A percentile compares a stretch with the other conserved stretches of the same genome.
Evolutionary conservation across 2,329 filamentous ascomycete genomes (phyloP).

Genomic region (Immersiporthe knoxdaviesiana): DNA sequence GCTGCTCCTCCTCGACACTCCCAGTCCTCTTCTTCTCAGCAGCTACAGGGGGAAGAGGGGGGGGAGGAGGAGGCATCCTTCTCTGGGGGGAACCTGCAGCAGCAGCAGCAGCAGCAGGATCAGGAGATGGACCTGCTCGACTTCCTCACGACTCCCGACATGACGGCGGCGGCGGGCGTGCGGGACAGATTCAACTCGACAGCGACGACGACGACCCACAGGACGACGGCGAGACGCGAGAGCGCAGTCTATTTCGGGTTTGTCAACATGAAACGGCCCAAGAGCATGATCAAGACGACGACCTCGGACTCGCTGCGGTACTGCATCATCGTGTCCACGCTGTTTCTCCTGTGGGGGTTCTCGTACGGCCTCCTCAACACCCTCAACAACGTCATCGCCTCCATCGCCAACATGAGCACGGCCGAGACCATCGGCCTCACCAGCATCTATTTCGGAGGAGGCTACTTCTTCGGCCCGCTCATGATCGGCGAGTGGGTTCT

Average conservation of each 20-base stretch:
- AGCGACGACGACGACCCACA: constrained; percentile 30
- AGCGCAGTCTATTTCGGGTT: constrained; percentile 73
- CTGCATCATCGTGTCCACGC: constrained; percentile 72
- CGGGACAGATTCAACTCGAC: neutral
- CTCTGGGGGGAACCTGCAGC: neutral
- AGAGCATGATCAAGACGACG: constrained; percentile 70
- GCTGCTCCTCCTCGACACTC: neutral
- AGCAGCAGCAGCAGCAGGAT: constrained; percentile 26
- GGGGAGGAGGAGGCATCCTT: neutral
- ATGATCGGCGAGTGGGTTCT: constrained; percentile 73
- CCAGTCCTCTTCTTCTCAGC: neutral
- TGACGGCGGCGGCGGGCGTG: constrained; percentile 18
- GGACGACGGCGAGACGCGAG: constrained; percentile 44
- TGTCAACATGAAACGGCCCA: constrained; percentile 70
- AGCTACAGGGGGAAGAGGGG: too few relatives aligned
- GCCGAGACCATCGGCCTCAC: constrained; percentile 70
- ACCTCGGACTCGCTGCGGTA: constrained; percentile 70
- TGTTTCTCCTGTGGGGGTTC: constrained; percentile 90
- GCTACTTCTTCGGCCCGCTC: constrained; percentile 71
- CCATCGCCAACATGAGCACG: constrained; percentile 62
- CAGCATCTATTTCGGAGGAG: constrained; percentile 70
- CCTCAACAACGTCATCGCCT: constrained; percentile 72
- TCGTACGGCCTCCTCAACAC: constrained; percentile 86
- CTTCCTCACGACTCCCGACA: constrained; percentile 51
- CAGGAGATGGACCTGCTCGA: constrained; percentile 44